Base-by-base conservation (phyloP, 441 rosid species). In the Manihot esculenta region DNA sequence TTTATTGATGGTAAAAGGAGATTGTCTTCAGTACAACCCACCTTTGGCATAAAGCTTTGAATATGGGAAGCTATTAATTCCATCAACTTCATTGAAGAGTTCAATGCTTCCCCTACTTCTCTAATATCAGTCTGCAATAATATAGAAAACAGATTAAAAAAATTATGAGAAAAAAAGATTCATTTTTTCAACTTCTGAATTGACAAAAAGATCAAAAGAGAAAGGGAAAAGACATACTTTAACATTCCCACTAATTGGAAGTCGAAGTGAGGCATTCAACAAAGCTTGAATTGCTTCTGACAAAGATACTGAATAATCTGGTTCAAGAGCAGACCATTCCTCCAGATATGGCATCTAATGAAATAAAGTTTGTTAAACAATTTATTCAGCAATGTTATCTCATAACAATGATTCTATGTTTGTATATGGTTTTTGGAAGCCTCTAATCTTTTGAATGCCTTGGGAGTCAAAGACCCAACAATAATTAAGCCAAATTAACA, bases 281-380 rank as follows among this genome's bases (percentile, higher is more conserved):
- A 90, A 79, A 65, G 94, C 89, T 83, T 86, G 86, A 67, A 63
- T 81, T 65, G 81, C 79, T 78, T 90, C 94, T 18, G 87, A 77
- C 38, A 92, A 65, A 24, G 87, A 86, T 67, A 12, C 48, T 67
- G 76, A 82, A 77, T 88, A 87, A n/a, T 83, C 93, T n/a, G 42
- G 85, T 79, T 86, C 88, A 18, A 86, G 30, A 1, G 55, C 77
- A 14, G 80, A 81, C 97, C 96, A 92, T 70, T 79, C 83, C 24
- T 90, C 96, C 62, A 92, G 84, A 76, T 75, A 79, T 11, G 96
- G 96, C 86, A 86, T 85, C 97, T 92, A 61, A 64, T 27, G 49
- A 60, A 76, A 58, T 33, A 59, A 73, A 48, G 21, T 55, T 47
- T 27, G 66, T 20, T 17, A 64, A 53, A 64, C 7, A 48, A 23